Base-by-base conservation (phyloP, 2,329 filamentous ascomycete species). In the Aspergillus nomiae region DNA sequence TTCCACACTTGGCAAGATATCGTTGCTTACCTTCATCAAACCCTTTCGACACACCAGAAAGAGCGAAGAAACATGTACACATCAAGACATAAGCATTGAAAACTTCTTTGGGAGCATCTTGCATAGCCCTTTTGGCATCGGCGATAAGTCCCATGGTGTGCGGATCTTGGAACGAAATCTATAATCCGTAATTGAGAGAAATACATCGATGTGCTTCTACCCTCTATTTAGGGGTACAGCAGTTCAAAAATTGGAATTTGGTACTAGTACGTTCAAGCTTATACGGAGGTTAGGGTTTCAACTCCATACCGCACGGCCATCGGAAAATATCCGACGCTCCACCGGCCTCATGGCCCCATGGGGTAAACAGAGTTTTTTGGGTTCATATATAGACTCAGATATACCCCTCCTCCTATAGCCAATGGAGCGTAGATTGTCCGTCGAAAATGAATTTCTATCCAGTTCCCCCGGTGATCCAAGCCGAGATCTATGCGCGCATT, bases 401-500 rank as follows among this genome's bases (percentile, higher is more conserved):
- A 46, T 46, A 7, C n/a, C 21, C 21, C 21, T 46, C 43, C 19
- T 1, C n/a, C 6, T 24, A 5, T 41, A 9, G 38, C 43, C 10
- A 11, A 24, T 24, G n/a, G 24, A 6, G 11, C 19, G 12, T 46
- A 21, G 11, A n/a, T 11, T 21, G 9, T 24, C 43, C 19, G 9
- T 46, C 10, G 11, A 46, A 46, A 50, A 69, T 69, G 68, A 69
- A 70, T 16, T 69, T 70, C 59, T 70, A 67, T 51, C 65, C 67
- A 30, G 41, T 55, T 24, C 68, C 67, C 14, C 65, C 64, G 2
- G 59, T 65, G 21, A 63, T 80, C 21, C 65, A 74, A 41, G 79
- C 79, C 11, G 69, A 77, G 38, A 50, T 81, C 3, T 74, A 77
- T 38, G 63, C 76, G 1, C 76, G 72, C 19, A 76, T 81, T 12